Conservation (phyloP, 1,139 yeast species). For the Lodderomyces theae region DNA sequence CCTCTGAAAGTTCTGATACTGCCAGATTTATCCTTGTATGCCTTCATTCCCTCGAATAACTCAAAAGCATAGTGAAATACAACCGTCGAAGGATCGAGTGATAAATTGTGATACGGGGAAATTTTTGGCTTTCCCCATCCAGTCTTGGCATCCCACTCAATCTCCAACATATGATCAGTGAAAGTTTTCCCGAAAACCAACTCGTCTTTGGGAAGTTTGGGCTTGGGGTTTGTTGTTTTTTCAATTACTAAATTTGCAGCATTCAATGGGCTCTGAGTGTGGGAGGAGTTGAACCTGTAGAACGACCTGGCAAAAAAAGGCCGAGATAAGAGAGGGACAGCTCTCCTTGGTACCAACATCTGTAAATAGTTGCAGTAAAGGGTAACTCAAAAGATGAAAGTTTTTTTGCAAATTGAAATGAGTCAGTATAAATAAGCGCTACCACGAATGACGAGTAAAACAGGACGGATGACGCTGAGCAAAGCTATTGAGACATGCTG, state of each 20-base stretch:
- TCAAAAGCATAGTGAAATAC: slow-evolving; percentile 96
- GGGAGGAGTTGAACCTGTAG: slow-evolving; percentile 9
- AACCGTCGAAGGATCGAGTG: slow-evolving; percentile 80
- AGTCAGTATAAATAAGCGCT: background rate
- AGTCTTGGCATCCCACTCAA: slow-evolving; percentile 71
- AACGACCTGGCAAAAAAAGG: background rate
- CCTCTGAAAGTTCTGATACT: slow-evolving; percentile 83
- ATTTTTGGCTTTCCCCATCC: slow-evolving; percentile 92
- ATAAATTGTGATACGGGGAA: slow-evolving; percentile 74
- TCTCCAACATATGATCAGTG: slow-evolving; percentile 86
- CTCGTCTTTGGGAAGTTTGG: slow-evolving; percentile 68
- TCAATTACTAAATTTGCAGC: slow-evolving; percentile 64
- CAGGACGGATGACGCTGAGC: too few relatives aligned
- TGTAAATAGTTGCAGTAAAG: too few relatives aligned
- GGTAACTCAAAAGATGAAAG: background rate
- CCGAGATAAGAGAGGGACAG: background rate
- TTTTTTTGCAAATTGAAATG: background rate
- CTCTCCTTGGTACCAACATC: background rate
- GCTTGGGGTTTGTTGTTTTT: slow-evolving; percentile 59
- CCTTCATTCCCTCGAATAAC: slow-evolving; percentile 95
- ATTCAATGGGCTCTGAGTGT: slow-evolving; percentile 39
- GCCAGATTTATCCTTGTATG: slow-evolving; percentile 70
- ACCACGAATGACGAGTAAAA: too few relatives aligned
- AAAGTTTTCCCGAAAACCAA: slow-evolving; percentile 84
- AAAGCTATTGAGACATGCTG: too few relatives aligned